A percentile compares a stretch with the other conserved stretches of the same genome.
Conservation (phyloP, 1,139 yeast species). For the Kurtzmaniella quercitrusa region DNA sequence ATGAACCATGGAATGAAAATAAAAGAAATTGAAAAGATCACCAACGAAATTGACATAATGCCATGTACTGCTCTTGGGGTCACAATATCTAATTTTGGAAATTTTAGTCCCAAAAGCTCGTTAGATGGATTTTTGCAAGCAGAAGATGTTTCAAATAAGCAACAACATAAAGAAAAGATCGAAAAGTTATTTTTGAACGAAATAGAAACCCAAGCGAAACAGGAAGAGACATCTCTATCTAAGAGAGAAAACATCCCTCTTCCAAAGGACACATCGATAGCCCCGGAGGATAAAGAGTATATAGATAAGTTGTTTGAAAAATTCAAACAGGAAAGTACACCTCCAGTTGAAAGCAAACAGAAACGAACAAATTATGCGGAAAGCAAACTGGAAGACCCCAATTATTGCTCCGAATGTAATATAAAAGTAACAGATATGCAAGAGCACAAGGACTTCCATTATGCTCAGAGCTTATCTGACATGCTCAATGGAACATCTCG, state of each 20-base stretch:
- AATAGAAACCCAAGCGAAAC: neutral
- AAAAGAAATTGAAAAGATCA: slow-evolving; percentile 13
- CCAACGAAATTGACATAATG: slow-evolving; percentile 30
- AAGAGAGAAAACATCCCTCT: neutral
- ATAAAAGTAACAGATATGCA: slow-evolving; percentile 24
- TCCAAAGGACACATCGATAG: neutral
- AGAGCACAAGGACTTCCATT: slow-evolving; percentile 41
- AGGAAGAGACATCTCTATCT: neutral
- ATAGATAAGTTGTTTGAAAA: slow-evolving; percentile 15
- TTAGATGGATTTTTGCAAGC: slow-evolving; percentile 45
- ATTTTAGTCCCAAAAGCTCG: slow-evolving; percentile 35
- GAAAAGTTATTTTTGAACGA: neutral
- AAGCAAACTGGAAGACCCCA: slow-evolving; percentile 15
- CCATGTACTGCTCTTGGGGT: slow-evolving; percentile 51
- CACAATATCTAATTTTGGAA: slow-evolving; percentile 51
- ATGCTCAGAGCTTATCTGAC: slow-evolving; percentile 35
- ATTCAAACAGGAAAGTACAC: slow-evolving; percentile 8
- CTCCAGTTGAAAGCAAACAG: slow-evolving; percentile 4
- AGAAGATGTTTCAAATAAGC: neutral
- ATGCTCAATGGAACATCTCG: slow-evolving; percentile 16
- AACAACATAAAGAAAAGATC: neutral
- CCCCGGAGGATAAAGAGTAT: slow-evolving; percentile 12
- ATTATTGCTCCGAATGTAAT: slow-evolving; percentile 26
- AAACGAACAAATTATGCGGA: slow-evolving; percentile 11
- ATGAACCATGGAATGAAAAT: slow-evolving; percentile 26